Evolutionary conservation across 2,329 filamentous ascomycete species (phyloP).

Genomic region (Apiospora rasikravindrae): DNA sequence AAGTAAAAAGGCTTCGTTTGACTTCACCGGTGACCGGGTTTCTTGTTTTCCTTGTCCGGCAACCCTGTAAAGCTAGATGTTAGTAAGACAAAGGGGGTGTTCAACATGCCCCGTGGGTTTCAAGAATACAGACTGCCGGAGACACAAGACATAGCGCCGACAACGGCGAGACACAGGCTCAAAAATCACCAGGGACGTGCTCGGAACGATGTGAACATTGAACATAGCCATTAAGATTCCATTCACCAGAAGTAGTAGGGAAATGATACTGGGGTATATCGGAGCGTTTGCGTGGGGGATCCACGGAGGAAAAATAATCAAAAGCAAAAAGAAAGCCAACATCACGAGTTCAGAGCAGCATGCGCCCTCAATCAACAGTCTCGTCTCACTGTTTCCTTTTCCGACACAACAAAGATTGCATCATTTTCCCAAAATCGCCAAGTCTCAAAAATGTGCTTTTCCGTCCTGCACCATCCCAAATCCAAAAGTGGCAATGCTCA

Average conservation of each 20-base stretch:
- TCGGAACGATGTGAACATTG: not conserved
- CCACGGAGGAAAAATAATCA: not conserved
- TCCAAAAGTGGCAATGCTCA: not conserved
- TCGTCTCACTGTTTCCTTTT: slow-evolving; percentile 5
- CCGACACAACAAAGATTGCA: not conserved
- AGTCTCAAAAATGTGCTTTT: slow-evolving; percentile 15
- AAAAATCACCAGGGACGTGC: not conserved
- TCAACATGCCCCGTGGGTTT: not conserved
- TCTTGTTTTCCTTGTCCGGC: not conserved
- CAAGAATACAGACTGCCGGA: not conserved
- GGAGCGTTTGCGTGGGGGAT: slow-evolving; percentile 9
- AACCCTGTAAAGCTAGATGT: not conserved
- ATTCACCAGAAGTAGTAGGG: not conserved
- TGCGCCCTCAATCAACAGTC: not conserved
- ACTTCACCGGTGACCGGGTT: not conserved
- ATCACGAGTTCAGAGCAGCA: not conserved
- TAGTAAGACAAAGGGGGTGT: slow-evolving; percentile 6
- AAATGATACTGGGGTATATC: not conserved
- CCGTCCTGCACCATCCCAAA: not conserved
- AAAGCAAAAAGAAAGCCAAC: slow-evolving; percentile 1
- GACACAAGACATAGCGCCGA: not conserved
- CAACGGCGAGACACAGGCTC: not conserved
- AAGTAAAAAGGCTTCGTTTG: not conserved
- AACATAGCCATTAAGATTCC: no score
- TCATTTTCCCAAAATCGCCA: not conserved